Evolutionary conservation across 352 stramenopile genomes (phyloP), one percentile per base, ranked within the genome.

Genomic region (Globisporangium parvum): DNA sequence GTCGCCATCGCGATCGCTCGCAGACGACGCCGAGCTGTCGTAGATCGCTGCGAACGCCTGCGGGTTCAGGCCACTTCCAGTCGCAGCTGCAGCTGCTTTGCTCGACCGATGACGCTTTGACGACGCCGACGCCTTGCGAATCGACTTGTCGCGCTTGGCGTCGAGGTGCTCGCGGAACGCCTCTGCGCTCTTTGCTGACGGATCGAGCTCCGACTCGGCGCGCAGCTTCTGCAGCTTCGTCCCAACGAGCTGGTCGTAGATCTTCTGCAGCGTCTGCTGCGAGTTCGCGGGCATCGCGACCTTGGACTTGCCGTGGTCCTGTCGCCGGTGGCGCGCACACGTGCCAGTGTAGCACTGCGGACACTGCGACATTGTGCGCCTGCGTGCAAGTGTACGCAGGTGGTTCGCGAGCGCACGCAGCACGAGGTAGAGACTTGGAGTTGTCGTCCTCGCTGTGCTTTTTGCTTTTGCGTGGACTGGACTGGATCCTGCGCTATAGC

Each of bases 271-370:
- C 49, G 78, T 91, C 12, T 73, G 69, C 61, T 87, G 65, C 31
- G 77, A 67, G 57, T 85, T 80, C 14, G 50, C 59, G 33, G 68
- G 73, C 57, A 74, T 67, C 20, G 78, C 63, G 35, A 69, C 58
- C 5, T 44, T 37, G 26, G 74, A 88, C n/a, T 76, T 76, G 33
- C 77, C 80, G 59, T 88, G 68, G 55, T 91, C 80, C 60, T 91
- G 80, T 2, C 52, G 58, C 42, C 51, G 52, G 63, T 91, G 80
- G 35, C 78, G 75, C 53, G 68, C 70, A 67, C 80, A 91, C 40
- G 78, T 91, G 12, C 80, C 75, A 15, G 80, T 91, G 66, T 87
- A 91, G 73, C 80, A 91, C 60, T 91, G 80, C 47, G 80, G 80
- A 59, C 80, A 91, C 57, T 86, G 80, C 46, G 80, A 70, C 80